Evolutionary conservation across 306 rosid species (phyloP), one percentile per base, ranked within the genome.

Genomic region (Clitoria ternatea): DNA sequence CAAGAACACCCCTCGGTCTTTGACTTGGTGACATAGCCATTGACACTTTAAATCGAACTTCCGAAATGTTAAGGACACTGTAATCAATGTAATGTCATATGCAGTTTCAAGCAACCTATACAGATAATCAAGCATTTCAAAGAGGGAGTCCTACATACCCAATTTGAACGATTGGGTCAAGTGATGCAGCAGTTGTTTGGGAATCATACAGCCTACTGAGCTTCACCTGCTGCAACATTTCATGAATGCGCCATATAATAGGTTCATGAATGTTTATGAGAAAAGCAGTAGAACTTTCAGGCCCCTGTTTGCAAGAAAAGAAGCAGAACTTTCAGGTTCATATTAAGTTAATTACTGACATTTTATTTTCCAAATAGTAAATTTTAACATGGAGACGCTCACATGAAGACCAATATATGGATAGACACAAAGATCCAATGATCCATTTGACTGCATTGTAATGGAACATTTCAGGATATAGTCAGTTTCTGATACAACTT

Each of bases 231-330:
- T 91, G 95, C 77, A 87, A 75, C 97, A 89, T 91, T 83, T 91
- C 97, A 83, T 94, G 97, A 76, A 94, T 84, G 79, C 97, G 97
- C 99, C 99, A 94, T 67, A 94, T 91, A 54, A 91, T 86, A 69
- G 99, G 97, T 77, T 91, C 99, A 43, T 89, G 99, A 74, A 94
- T 87, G 83, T 86, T 94, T 76, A 94, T 81, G 64, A 84, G 72
- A 77, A 94, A 91, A 80, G 99, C 88, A 74, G 98, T 77, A 32
- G 92, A 89, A 74, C 79, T 89, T 74, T 91, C 91, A 20, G 89
- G 97, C 40, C 97, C 97, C 99, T 94, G 88, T 40, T 76, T 24
- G 66, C 47, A 55, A 37, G 77, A 20, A 69, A 69, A 15, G 76
- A 80, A 18, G 35, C 27, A 73, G 29, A 49, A 64, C 37, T 29